Base-by-base conservation (phyloP, 1,284 basidiomycete species). In the Coniferiporia weirii region DNA sequence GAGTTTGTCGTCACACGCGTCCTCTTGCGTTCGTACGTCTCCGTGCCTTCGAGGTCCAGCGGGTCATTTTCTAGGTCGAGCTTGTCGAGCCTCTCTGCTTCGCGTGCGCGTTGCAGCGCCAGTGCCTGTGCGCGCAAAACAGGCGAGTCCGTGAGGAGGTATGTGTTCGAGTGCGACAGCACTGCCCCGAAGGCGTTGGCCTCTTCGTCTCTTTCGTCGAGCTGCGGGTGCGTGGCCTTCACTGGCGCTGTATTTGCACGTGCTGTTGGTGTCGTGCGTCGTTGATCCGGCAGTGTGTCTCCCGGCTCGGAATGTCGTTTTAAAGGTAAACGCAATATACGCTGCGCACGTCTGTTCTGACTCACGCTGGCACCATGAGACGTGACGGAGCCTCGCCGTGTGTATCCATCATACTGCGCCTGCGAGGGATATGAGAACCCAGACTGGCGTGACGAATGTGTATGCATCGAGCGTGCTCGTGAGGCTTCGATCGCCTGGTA, bases 401-500 rank as follows among this genome's bases (percentile, higher is more conserved):
- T 9, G 12, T 10, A 7, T 40, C 9, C 15, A 4, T 50, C 15
- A 22, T 60, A 9, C 2, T 15, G 43, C 22, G 55, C 48, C 32
- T 54, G 43, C 15, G 51, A 50, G 13, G 34, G 53, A 9, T 60
- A 15, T 7, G 47, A 34, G 17, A 52, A 45, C 27, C 44, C n/a
- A 0, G 54, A 27, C 19, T 56, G 47, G 13, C 38, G 38, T 4
- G 56, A 58, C 4, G 49, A 32, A n/a, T 43, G 56, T 17, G 56
- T 54, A 19, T 47, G 51, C 35, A 15, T 45, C 10, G 56, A 50
- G 15, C 52, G 60, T 15, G 36, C 43, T 17, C 19, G 13, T 8
- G 56, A 54, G 4, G 75, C 74, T 53, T 84, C 80, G n/a, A 73
- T 75, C 3, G 71, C 69, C 1, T 76, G 73, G 35, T 84, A 82